A percentile compares a stretch with the other conserved stretches of the same genome.
phyloP scores from a whole-genome alignment of 805 yeast species.

The Ogataea minuta region DNA sequence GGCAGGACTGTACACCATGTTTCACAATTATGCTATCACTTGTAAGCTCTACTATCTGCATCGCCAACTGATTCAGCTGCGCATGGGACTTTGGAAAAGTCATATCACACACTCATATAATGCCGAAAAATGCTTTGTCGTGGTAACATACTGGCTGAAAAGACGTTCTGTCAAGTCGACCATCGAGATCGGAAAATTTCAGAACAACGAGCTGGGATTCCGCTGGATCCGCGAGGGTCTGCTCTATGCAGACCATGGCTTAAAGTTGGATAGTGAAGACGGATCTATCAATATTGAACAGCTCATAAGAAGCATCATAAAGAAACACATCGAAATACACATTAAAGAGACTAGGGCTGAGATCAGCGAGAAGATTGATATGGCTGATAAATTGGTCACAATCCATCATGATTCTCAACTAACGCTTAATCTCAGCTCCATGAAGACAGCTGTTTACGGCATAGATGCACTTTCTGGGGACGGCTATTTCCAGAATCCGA shows the following conservation, averaged over 20 bases:
- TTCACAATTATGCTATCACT: conserved; percentile 60
- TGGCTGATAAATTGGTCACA: conserved; percentile 31
- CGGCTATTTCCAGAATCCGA: conserved; percentile 45
- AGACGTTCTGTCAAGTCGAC: conserved; percentile 49
- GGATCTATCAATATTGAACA: conserved; percentile 37
- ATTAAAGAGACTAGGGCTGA: conserved; percentile 34
- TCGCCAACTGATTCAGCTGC: conserved; percentile 51
- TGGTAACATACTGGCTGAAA: conserved; percentile 64
- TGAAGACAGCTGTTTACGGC: conserved; percentile 29
- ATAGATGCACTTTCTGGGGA: conserved; percentile 40
- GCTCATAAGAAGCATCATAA: conserved; percentile 38
- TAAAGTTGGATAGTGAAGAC: conserved; percentile 34
- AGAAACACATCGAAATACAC: conserved; percentile 39
- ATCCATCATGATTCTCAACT: conserved; percentile 26
- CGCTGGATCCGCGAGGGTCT: conserved; percentile 63
- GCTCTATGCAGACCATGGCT: conserved; percentile 20
- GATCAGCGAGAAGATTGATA: conserved; percentile 28
- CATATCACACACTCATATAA: conserved; percentile 57
- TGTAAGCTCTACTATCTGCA: conserved; percentile 62
- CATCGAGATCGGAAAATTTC: conserved; percentile 59
- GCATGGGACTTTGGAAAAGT: conserved; percentile 55
- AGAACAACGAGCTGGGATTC: conserved; percentile 46
- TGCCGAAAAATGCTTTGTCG: conserved; percentile 51
- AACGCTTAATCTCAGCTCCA: conserved; percentile 29
- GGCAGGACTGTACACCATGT: conserved; percentile 50